These are phyloP conservation scores for Geotrichum restrictum DNA, from an alignment of 1,139 yeast species.

Conservation along the genomic window DNA sequence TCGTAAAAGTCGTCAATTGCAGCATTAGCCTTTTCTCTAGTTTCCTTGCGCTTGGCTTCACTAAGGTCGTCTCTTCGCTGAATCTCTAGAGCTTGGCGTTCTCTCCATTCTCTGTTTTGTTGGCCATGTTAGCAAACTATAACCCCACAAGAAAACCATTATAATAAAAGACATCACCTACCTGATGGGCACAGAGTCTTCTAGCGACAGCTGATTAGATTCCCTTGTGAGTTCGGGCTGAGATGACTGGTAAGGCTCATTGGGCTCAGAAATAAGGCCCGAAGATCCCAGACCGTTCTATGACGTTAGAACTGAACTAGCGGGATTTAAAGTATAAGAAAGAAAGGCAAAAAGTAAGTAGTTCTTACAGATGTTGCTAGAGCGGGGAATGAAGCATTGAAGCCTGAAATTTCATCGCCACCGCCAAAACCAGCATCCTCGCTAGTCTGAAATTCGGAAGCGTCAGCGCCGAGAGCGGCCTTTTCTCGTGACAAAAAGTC, in stretches of 20 bases:
- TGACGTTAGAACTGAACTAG: neutral
- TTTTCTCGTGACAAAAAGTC: constrained; percentile 84
- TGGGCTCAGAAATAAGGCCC: constrained; percentile 33
- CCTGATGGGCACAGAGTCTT: constrained; percentile 38
- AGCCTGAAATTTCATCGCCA: constrained; percentile 49
- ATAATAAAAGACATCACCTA: constrained; percentile 19
- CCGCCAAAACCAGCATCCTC: constrained; percentile 54
- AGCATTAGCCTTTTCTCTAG: constrained; percentile 73
- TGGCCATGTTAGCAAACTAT: neutral
- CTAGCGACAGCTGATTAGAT: constrained; percentile 32
- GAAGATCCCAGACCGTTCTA: constrained; percentile 23
- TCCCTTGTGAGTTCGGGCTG: constrained; percentile 26
- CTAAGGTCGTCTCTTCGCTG: constrained; percentile 75
- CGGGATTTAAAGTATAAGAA: no score
- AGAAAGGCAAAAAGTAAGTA: neutral
- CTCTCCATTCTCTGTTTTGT: constrained; percentile 62
- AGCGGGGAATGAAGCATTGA: constrained; percentile 46
- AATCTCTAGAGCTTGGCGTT: constrained; percentile 77
- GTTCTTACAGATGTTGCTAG: constrained; percentile 42
- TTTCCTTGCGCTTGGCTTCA: constrained; percentile 59
- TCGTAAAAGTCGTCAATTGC: constrained; percentile 93
- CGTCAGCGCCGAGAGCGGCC: constrained; percentile 72
- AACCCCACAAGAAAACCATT: neutral
- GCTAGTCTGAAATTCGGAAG: constrained; percentile 64
- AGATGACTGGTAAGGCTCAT: constrained; percentile 34